Base-by-base conservation (phyloP, 495 filamentous ascomycete genomes). In the Chaetomium tenue region DNA sequence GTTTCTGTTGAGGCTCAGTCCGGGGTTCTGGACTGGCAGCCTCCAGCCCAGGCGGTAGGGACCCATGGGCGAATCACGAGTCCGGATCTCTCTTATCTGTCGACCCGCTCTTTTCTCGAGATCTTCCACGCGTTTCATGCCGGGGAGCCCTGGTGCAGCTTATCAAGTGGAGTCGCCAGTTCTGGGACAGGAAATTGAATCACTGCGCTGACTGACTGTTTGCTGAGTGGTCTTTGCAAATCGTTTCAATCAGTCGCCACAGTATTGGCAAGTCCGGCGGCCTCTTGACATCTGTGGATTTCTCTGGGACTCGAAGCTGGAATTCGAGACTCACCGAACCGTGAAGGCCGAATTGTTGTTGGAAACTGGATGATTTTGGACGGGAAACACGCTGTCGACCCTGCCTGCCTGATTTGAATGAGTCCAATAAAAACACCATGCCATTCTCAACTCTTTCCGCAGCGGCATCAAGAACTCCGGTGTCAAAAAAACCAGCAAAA, bases 11-110 rank as follows among this genome's bases (percentile, higher is more conserved):
- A 67, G 60, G 55, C 47, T 58, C 63, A 53, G 37, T 22, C 56
- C 13, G 2, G 20, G 25, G 40, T 37, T 8, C 25, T 44, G 30
- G 47, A 33, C 51, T 9, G 11, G 20, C 22, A 16, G 33, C n/a
- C 55, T 58, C n/a, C 20, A 57, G 28, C 39, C 63, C 63, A 59
- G 18, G 44, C 57, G 18, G 48, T 9, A 37, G 46, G 51, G 52
- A 26, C 57, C 3, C 6, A 2, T 16, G 42, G 62, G 42, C 61
- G 52, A 68, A 68, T 68, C 58, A 68, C 13, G 44, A 20, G 7
- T n/a, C 20, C 8, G 13, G 39, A 54, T 61, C 37, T 54, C 51
- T n/a, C 66, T 68, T 68, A 68, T 68, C 66, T 64, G 20, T n/a
- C 4, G 51, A 16, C 51, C 65, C 46, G 22, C 16, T 56, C 33